A percentile compares a stretch with the other conserved stretches of the same genome.
Conservation (phyloP, 2,329 filamentous ascomycete genomes). For the Fusarium falciforme region DNA sequence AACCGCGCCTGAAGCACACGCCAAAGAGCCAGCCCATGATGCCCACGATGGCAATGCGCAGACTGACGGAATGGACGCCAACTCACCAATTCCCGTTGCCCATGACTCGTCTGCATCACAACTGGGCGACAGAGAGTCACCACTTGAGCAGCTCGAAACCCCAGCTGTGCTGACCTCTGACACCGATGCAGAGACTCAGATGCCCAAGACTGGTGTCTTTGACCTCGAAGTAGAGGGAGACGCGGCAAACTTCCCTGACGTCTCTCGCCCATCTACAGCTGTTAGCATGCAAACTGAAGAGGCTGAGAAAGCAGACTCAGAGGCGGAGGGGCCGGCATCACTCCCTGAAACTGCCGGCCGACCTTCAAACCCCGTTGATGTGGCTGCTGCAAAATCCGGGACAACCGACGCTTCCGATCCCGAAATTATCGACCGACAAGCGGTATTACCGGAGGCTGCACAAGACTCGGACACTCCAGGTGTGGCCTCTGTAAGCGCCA, state of each 20-base stretch:
- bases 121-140: neutral
- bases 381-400: neutral
- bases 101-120: neutral
- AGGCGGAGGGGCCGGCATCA: neutral
- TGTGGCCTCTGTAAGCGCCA: neutral
- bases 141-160: neutral
- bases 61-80: conserved; percentile 18
- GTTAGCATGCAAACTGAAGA: neutral
- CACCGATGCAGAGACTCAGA: neutral
- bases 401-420: neutral
- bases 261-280: neutral
- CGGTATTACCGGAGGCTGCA: neutral
- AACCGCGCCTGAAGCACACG: conserved; percentile 4
- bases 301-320: neutral
- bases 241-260: neutral
- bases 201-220: neutral
- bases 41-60: conserved; percentile 27
- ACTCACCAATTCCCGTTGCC: conserved; percentile 6
- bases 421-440: neutral
- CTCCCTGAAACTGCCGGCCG: neutral
- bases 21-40: conserved; percentile 9
- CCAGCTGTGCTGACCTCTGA: neutral
- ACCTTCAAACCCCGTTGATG: neutral
- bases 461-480: neutral
- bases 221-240: neutral